These are phyloP conservation scores for Diaporthe longicolla DNA, from an alignment of 2,329 filamentous ascomycete species.

Conservation along the genomic window DNA sequence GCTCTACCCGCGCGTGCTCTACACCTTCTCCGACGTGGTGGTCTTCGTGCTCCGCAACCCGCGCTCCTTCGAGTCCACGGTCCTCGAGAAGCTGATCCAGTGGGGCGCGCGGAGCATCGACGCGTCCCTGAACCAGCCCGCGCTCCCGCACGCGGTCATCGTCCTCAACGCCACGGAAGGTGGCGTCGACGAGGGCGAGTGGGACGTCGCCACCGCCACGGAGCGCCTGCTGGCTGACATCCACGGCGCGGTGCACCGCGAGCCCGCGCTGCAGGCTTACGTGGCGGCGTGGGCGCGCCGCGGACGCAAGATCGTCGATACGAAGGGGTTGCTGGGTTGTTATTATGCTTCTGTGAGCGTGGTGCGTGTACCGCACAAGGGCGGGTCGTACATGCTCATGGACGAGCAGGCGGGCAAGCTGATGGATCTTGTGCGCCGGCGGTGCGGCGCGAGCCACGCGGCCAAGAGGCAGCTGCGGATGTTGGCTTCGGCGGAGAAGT, in stretches of 20 bases:
- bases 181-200: constrained; percentile 55
- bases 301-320: not conserved
- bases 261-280: constrained; percentile 7
- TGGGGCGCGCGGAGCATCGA: constrained; percentile 64
- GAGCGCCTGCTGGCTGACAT: not conserved
- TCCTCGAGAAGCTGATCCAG: constrained; percentile 56
- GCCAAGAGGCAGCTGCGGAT: constrained; percentile 18
- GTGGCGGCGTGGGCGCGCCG: constrained; percentile 7
- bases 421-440: not conserved
- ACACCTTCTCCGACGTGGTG: constrained; percentile 58
- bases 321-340: not conserved
- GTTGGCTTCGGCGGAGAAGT: constrained; percentile 14
- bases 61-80: constrained; percentile 39
- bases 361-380: constrained; percentile 27
- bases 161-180: constrained; percentile 63
- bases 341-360: constrained; percentile 19
- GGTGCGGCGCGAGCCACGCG: not conserved
- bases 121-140: constrained; percentile 65
- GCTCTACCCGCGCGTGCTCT: constrained; percentile 57
- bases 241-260: constrained; percentile 1
- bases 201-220: constrained; percentile 47
- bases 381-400: constrained; percentile 29
- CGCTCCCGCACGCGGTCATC: constrained; percentile 68
- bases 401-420: constrained; percentile 25
- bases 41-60: constrained; percentile 56